Base-by-base conservation (phyloP, 495 filamentous ascomycete species). In the Annulohypoxylon moriforme region DNA sequence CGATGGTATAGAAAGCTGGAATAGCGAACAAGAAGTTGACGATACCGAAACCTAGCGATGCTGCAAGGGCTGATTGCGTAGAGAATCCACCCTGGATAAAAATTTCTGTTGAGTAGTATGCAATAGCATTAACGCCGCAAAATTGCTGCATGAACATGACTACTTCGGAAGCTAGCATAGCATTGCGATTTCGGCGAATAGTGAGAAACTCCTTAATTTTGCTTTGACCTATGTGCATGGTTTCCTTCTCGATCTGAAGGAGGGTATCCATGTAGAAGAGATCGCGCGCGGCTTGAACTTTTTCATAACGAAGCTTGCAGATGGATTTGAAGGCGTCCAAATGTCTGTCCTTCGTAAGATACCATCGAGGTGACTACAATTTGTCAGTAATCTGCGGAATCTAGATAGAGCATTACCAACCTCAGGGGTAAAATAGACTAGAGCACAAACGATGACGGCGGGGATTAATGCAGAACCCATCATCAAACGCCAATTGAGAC, bases 91-190 rank as follows among this genome's bases (percentile, higher is more conserved):
- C 88, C 0, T 90, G 64, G 4, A 77, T 60, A 78, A 93, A 93
- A 62, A 93, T 88, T 24, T 86, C 83, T 0, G 89, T 87, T 0
- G 85, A 89, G 74, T 93, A 94, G 78, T 91, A 94, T 14, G 86
- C 85, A 38, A 91, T 88, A 4, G 88, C 86, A 52, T 91, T 91
- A 20, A 91, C 88, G 8, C 87, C 88, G 73, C 85, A 90, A 75
- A 93, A 90, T 79, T 94, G 93, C 74, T 96, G 93, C 88, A 93
- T 89, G 67, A 93, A 94, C 92, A 94, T 94, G 60, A 95, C 90
- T 68, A 93, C 90, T 72, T 90, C 85, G 1, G 89, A 91, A 2
- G 91, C 91, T 40, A 92, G 68, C 81, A 91, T 87, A 3, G 93
- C 93, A 34, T 93, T 88, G 24, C 93, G 87, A 75, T 94, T 95